Evolutionary conservation across 2,329 filamentous ascomycete species (phyloP).

Genomic region (Metarhizium rileyi): DNA sequence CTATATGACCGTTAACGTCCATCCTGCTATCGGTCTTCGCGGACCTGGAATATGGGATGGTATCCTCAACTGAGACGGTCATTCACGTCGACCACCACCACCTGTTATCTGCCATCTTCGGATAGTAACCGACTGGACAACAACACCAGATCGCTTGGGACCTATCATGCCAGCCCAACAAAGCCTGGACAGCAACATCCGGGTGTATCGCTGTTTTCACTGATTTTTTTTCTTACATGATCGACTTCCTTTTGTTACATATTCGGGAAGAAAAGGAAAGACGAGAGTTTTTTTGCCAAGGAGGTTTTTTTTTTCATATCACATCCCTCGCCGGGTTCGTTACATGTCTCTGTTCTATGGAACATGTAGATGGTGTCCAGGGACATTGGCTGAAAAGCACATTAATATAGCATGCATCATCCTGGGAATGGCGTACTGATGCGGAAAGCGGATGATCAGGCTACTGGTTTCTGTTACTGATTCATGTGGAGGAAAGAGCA

Average conservation of each 20-base stretch:
- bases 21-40: slow-evolving; percentile 39
- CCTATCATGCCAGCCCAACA: background rate
- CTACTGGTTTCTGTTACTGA: background rate
- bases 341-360: slow-evolving; percentile 20
- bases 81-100: background rate
- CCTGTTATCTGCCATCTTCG: too few relatives aligned
- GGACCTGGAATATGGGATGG: slow-evolving; percentile 59
- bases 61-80: slow-evolving; percentile 41
- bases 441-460: background rate
- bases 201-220: slow-evolving; percentile 1
- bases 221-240: background rate
- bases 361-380: slow-evolving; percentile 22
- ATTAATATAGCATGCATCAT: slow-evolving; percentile 32
- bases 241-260: slow-evolving; percentile 17
- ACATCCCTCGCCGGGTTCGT: slow-evolving; percentile 15
- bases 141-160: slow-evolving; percentile 1
- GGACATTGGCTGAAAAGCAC: slow-evolving; percentile 27
- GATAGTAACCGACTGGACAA: background rate
- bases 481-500: slow-evolving; percentile 15
- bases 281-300: slow-evolving; percentile 19
- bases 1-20: slow-evolving; percentile 36
- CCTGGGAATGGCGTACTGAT: slow-evolving; percentile 20
- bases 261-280: slow-evolving; percentile 14
- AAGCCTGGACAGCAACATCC: slow-evolving; percentile 5
- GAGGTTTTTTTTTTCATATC: slow-evolving; percentile 21